phyloP scores from a whole-genome alignment of 2,329 filamentous ascomycete species.

The Microcera coccophila region DNA sequence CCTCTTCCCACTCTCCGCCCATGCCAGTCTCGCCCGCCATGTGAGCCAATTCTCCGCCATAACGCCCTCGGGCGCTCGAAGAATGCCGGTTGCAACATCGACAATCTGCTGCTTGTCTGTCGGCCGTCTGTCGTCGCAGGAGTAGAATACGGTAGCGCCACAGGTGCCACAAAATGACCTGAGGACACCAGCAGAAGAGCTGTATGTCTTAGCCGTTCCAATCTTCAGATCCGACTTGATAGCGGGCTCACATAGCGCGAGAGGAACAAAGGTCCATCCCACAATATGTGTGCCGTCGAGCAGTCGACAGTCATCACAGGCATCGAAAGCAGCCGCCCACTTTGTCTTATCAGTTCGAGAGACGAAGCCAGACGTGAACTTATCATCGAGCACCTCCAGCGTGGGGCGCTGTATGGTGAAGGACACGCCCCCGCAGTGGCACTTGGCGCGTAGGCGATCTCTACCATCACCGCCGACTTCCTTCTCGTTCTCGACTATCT shows the following conservation, averaged over 20 bases:
- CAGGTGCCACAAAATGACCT: constrained; percentile 46
- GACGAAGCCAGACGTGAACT: constrained; percentile 31
- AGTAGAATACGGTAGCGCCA: constrained; percentile 43
- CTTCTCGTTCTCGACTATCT: constrained; percentile 22
- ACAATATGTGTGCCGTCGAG: constrained; percentile 39
- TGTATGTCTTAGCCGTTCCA: constrained; percentile 43
- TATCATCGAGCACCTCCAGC: constrained; percentile 26
- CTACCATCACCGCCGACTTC: constrained; percentile 35
- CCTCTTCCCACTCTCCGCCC: constrained; percentile 31
- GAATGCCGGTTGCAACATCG: constrained; percentile 41
- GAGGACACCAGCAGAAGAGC: constrained; percentile 36
- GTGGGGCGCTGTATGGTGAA: constrained; percentile 43
- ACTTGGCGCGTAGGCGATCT: constrained; percentile 41
- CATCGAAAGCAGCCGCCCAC: constrained; percentile 41
- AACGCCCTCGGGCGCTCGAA: constrained; percentile 42
- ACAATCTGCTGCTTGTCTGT: constrained; percentile 34
- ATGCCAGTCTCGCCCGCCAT: constrained; percentile 40
- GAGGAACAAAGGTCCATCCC: constrained; percentile 42
- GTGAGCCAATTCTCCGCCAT: constrained; percentile 45
- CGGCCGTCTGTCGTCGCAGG: constrained; percentile 24
- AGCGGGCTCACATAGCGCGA: constrained; percentile 33
- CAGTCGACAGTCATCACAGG: constrained; percentile 44
- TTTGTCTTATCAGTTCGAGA: constrained; percentile 37
- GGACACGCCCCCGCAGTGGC: constrained; percentile 45
- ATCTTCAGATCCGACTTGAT: constrained; percentile 35